Evolutionary conservation across 306 rosid species (phyloP).

Genomic region (Medicago truncatula): DNA sequence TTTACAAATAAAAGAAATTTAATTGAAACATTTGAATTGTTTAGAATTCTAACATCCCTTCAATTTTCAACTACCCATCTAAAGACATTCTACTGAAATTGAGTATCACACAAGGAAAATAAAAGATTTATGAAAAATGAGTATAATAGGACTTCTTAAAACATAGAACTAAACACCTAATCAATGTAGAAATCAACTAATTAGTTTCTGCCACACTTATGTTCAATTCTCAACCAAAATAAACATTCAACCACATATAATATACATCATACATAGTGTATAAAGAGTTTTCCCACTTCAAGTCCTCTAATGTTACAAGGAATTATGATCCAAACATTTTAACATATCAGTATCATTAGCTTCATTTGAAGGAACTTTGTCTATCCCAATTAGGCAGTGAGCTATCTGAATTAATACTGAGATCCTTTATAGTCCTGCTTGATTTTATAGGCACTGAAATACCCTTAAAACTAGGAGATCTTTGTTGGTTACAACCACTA

Average conservation of each 20-base stretch:
- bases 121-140: neutral
- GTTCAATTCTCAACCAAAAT: slow-evolving; percentile 41
- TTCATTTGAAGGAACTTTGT: slow-evolving; percentile 56
- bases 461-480: slow-evolving; percentile 85
- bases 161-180: slow-evolving; percentile 17
- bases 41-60: too few species aligned
- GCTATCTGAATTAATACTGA: slow-evolving; percentile 70
- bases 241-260: slow-evolving; percentile 41
- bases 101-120: neutral
- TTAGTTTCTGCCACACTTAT: slow-evolving; percentile 32
- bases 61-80: too few species aligned
- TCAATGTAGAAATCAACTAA: slow-evolving; percentile 30
- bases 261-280: slow-evolving; percentile 42
- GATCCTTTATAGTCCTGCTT: slow-evolving; percentile 57
- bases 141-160: neutral
- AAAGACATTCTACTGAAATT: neutral
- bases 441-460: slow-evolving; percentile 80
- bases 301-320: slow-evolving; percentile 29
- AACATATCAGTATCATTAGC: neutral
- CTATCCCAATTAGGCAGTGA: slow-evolving; percentile 70
- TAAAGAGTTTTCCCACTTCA: slow-evolving; percentile 37
- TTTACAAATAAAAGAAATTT: too few species aligned
- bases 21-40: too few species aligned
- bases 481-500: slow-evolving; percentile 50
- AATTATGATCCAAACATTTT: slow-evolving; percentile 16